Conservation (phyloP, 2,329 filamentous ascomycete genomes). For the Apiospora pterosperma region DNA sequence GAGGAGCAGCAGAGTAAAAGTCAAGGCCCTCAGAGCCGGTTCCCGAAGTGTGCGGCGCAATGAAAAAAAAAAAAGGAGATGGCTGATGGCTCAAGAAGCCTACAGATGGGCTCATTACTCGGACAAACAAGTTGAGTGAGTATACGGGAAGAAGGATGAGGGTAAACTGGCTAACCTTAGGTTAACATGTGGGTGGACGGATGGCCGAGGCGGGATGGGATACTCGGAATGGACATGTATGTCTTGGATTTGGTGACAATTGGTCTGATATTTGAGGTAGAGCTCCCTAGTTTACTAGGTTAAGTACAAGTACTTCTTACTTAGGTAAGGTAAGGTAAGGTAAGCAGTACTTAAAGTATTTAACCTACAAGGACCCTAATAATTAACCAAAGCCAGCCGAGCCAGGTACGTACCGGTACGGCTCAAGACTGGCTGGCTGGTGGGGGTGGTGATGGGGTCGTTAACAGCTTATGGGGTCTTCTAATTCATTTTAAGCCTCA, state of each 20-base stretch:
- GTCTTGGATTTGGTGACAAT: background rate
- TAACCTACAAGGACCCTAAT: too few species aligned
- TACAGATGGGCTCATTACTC: slow-evolving; percentile 2
- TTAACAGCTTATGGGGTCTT: too few species aligned
- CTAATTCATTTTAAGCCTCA: too few species aligned
- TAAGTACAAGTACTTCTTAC: too few species aligned
- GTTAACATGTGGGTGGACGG: background rate
- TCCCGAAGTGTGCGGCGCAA: background rate
- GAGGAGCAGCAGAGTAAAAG: slow-evolving; percentile 10
- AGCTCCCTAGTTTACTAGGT: background rate
- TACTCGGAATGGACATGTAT: slow-evolving; percentile 3
- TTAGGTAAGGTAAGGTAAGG: too few species aligned
- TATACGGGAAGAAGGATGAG: background rate
- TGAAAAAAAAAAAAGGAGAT: background rate
- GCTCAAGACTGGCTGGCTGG: too few species aligned
- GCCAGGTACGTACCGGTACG: too few species aligned
- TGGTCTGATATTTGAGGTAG: slow-evolving; percentile 3
- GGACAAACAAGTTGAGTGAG: background rate
- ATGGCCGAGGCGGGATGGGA: slow-evolving; percentile 1
- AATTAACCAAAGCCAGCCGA: too few species aligned
- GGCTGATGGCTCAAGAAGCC: background rate
- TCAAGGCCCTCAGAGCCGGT: background rate
- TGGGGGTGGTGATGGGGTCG: too few species aligned
- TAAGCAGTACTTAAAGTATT: too few species aligned
- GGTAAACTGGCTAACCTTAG: background rate